These are phyloP conservation scores for Conringia planisiliqua DNA, from an alignment of 345 rosid species.

Conservation along the genomic window DNA sequence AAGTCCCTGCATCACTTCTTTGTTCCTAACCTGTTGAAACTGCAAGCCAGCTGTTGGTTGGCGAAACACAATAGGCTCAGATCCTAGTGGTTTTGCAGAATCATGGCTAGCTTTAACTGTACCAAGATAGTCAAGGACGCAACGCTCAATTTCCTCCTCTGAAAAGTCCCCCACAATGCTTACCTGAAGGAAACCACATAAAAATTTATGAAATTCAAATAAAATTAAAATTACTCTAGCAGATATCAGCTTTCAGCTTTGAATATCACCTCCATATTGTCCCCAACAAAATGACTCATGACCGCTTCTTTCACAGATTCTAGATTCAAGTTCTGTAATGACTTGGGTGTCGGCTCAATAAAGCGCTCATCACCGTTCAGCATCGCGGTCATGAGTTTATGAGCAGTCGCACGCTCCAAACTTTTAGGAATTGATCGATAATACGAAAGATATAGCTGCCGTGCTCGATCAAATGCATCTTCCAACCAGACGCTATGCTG, in stretches of 20 bases:
- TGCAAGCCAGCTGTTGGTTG: slow-evolving; percentile 70
- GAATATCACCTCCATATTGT: slow-evolving; percentile 82
- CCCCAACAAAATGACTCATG: slow-evolving; percentile 91
- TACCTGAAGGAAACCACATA: slow-evolving; percentile 49
- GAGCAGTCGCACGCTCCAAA: slow-evolving; percentile 98
- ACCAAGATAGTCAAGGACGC: slow-evolving; percentile 87
- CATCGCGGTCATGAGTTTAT: slow-evolving; percentile 97
- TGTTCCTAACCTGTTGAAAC: slow-evolving; percentile 67
- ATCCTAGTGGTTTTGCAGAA: slow-evolving; percentile 35
- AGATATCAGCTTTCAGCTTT: slow-evolving; percentile 1
- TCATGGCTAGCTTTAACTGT: slow-evolving; percentile 68
- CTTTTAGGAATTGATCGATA: slow-evolving; percentile 98
- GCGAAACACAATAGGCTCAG: slow-evolving; percentile 62
- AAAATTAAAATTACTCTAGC: neutral
- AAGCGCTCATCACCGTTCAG: slow-evolving; percentile 95
- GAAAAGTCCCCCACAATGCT: slow-evolving; percentile 97
- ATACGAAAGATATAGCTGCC: slow-evolving; percentile 86
- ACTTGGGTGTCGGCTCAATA: slow-evolving; percentile 88
- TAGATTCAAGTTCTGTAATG: slow-evolving; percentile 70
- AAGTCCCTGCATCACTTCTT: slow-evolving; percentile 16
- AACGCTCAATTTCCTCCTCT: slow-evolving; percentile 78
- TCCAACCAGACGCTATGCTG: slow-evolving; percentile 99
- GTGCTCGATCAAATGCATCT: slow-evolving; percentile 99
- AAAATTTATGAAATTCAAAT: neutral
- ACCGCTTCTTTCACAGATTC: slow-evolving; percentile 83